Evolutionary conservation across 176 grass and related monocot species (phyloP).

Genomic region (Hyparrhenia diplandra): DNA sequence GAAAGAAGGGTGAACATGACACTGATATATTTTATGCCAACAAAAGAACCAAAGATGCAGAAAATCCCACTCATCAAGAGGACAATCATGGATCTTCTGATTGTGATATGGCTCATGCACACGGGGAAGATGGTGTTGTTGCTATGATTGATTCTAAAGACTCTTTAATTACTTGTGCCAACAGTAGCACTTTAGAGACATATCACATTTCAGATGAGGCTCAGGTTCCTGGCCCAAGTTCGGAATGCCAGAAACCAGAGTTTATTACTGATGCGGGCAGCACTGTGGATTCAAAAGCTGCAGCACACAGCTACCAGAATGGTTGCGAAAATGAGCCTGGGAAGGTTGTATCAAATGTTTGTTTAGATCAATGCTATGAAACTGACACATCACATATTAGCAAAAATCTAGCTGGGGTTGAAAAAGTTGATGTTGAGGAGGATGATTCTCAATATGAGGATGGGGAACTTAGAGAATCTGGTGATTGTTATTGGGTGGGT

Average conservation of each 20-base stretch:
- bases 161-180: constrained; percentile 28
- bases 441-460: constrained; percentile 99
- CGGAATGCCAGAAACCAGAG: constrained; percentile 25
- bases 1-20: constrained; percentile 30
- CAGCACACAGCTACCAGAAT: constrained; percentile 24
- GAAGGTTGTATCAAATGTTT: constrained; percentile 32
- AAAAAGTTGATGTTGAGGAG: constrained; percentile 54
- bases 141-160: constrained; percentile 22
- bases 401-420: constrained; percentile 25
- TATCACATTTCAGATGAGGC: constrained; percentile 13
- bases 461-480: constrained; percentile 84
- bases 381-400: constrained; percentile 30
- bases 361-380: constrained; percentile 19
- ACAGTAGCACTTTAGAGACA: constrained; percentile 41
- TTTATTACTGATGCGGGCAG: constrained; percentile 4
- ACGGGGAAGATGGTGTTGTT: constrained; percentile 25
- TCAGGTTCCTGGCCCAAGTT: constrained; percentile 15
- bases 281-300: constrained; percentile 30
- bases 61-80: constrained; percentile 14
- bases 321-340: constrained; percentile 16
- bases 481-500: constrained; percentile 47
- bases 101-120: neutral
- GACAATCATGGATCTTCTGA: neutral
- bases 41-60: neutral
- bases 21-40: constrained; percentile 4